Evolutionary conservation across 2,329 filamentous ascomycete genomes (phyloP).

Genomic region (Pyrenophora graminea): DNA sequence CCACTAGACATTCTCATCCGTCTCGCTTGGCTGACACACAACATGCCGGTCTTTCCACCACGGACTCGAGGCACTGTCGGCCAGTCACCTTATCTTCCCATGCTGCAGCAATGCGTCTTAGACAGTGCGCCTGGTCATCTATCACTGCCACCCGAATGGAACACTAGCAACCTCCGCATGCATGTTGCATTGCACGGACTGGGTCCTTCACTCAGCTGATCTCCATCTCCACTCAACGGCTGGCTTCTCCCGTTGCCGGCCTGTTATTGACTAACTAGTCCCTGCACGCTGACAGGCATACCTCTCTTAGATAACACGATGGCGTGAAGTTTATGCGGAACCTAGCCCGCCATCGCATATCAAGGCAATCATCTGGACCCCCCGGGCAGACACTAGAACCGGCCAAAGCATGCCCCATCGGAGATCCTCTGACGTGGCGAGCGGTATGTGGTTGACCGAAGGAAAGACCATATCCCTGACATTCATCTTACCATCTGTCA

Average conservation of each 20-base stretch:
- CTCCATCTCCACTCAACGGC: slow-evolving; percentile 46
- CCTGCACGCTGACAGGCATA: slow-evolving; percentile 50
- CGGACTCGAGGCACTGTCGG: slow-evolving; percentile 41
- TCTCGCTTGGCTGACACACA: slow-evolving; percentile 40
- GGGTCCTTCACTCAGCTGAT: slow-evolving; percentile 46
- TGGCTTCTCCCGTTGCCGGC: slow-evolving; percentile 45
- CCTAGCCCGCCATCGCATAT: slow-evolving; percentile 51
- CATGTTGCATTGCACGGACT: slow-evolving; percentile 46
- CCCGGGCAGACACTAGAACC: slow-evolving; percentile 51
- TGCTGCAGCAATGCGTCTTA: slow-evolving; percentile 47
- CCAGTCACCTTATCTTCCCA: slow-evolving; percentile 56
- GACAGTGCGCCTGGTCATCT: slow-evolving; percentile 45
- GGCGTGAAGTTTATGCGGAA: slow-evolving; percentile 51
- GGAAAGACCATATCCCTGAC: slow-evolving; percentile 44
- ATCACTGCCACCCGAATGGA: slow-evolving; percentile 39
- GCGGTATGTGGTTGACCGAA: slow-evolving; percentile 50
- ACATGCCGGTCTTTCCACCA: slow-evolving; percentile 32
- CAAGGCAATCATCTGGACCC: slow-evolving; percentile 50
- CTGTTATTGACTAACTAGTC: slow-evolving; percentile 47
- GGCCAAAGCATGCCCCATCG: slow-evolving; percentile 54
- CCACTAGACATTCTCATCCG: slow-evolving; percentile 29
- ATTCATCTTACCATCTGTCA: slow-evolving; percentile 47
- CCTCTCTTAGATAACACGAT: slow-evolving; percentile 48
- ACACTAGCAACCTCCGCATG: slow-evolving; percentile 44
- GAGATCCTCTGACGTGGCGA: slow-evolving; percentile 59